These are phyloP conservation scores for Salisapilia sapeloensis DNA, from an alignment of 352 stramenopile genomes.

Conservation along the genomic window DNA sequence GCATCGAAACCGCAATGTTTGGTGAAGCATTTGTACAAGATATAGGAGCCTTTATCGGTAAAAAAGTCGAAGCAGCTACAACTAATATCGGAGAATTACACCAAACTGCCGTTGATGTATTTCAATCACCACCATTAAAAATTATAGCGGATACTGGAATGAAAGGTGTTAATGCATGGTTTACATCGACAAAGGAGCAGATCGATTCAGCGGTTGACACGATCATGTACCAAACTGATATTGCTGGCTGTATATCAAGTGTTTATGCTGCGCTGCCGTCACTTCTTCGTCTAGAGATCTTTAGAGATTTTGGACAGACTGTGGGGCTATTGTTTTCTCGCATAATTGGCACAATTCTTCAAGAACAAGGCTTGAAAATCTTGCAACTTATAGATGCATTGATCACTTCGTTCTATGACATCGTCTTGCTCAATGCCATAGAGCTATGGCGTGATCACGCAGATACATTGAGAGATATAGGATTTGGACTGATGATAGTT, in stretches of 20 bases:
- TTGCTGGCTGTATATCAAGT: constrained; percentile 2
- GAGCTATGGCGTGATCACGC: constrained; percentile 4
- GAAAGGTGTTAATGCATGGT: constrained; percentile 7
- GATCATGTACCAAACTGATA: constrained; percentile 6
- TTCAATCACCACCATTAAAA: constrained; percentile 11
- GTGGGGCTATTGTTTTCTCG: constrained; percentile 21
- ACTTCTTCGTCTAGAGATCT: constrained; percentile 19
- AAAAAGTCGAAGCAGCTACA: constrained; percentile 2
- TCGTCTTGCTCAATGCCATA: constrained; percentile 11
- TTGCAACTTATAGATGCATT: constrained; percentile 5
- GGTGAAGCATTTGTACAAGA: too few relatives aligned
- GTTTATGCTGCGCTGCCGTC: constrained; percentile 11
- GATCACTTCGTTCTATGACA: constrained; percentile 9
- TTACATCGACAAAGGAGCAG: constrained; percentile 10
- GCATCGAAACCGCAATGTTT: constrained; percentile 1
- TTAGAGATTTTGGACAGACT: constrained; percentile 26
- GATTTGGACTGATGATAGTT: constrained; percentile 8
- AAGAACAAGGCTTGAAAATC: constrained; percentile 5
- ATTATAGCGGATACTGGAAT: constrained; percentile 8
- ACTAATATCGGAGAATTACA: constrained; percentile 2
- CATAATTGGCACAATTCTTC: constrained; percentile 11
- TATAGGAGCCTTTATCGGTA: too few relatives aligned
- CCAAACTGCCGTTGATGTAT: constrained; percentile 6
- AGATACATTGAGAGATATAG: constrained; percentile 7
- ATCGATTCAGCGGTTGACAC: constrained; percentile 10